These are phyloP conservation scores for Aeschynomene evenia DNA, from an alignment of 306 rosid species.

Conservation along the genomic window DNA sequence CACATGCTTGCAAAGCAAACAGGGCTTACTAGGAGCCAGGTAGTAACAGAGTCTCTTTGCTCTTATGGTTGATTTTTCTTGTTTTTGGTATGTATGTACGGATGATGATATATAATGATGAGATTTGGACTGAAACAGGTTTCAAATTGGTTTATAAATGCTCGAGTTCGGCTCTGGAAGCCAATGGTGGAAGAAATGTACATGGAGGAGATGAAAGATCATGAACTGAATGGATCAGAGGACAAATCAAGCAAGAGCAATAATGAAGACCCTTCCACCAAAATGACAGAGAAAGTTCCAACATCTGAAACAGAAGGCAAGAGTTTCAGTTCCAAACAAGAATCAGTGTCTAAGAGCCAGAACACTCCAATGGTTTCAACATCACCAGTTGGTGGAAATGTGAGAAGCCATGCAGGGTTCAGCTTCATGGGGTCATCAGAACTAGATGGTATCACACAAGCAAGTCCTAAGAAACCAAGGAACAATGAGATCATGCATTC, in stretches of 20 bases:
- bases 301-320: slow-evolving; percentile 38
- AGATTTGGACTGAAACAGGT: slow-evolving; percentile 50
- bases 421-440: slow-evolving; percentile 84
- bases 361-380: slow-evolving; percentile 45
- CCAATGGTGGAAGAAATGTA: slow-evolving; percentile 99
- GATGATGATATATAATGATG: slow-evolving; percentile 8
- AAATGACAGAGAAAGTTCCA: slow-evolving; percentile 45
- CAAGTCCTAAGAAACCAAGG: slow-evolving; percentile 86
- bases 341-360: slow-evolving; percentile 43
- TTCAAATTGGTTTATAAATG: slow-evolving; percentile 98
- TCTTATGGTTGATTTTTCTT: not conserved
- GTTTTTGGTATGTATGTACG: not conserved
- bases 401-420: slow-evolving; percentile 72
- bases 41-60: slow-evolving; percentile 1
- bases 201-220: slow-evolving; percentile 81
- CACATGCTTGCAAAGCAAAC: slow-evolving; percentile 96
- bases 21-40: slow-evolving; percentile 98
- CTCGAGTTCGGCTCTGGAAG: slow-evolving; percentile 97
- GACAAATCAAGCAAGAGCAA: slow-evolving; percentile 64
- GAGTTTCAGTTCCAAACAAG: slow-evolving; percentile 62
- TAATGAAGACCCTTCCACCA: slow-evolving; percentile 60
- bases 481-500: slow-evolving; percentile 55
- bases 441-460: slow-evolving; percentile 78
- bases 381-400: slow-evolving; percentile 51
- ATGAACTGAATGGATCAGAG: slow-evolving; percentile 67